Evolutionary conservation across 106 monocot species (phyloP), one percentile per base, ranked within the genome.

Genomic region (Ottelia alismoides): DNA sequence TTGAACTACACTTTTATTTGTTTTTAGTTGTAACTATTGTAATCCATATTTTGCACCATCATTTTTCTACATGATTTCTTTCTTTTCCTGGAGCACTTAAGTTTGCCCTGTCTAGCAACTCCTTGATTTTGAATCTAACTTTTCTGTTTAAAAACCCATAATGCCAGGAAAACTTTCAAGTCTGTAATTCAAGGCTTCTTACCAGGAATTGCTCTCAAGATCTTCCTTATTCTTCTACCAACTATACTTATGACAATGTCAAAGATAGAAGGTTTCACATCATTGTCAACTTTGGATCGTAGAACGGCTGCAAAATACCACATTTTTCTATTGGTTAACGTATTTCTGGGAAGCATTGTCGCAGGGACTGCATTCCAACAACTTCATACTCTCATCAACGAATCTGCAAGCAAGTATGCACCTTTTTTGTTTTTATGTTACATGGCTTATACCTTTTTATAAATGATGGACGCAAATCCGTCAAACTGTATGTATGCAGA

Each of bases 321-420:
- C 47, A 67, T 84, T 65, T 94, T 94, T 27, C 51, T 78, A n/a
- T 66, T 94, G 29, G 72, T 94, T 14, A 94, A 94, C 67, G 84
- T 94, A 29, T 94, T 94, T 74, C 73, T 94, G 53, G 93, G 78
- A 40, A 94, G 84, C 71, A 76, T 94, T 67, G 76, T 84, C 17
- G 64, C 88, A 27, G 93, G 87, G 65, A 84, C 93, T 50, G 93
- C 88, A 65, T 88, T 94, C 50, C 57, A 94, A 52, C 83, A 94
- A 32, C 93, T 94, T 16, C 14, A 78, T 21, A 74, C 40, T 49
- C 88, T 94, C 52, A 64, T 88, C 27, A 72, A 88, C 60, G 45
- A 83, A 55, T 81, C 93, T 59, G 81, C 93, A 51, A 78, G 62
- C 28, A 52, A 74, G 92, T 92, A 85, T 60, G 78, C n/a, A n/a